Base-by-base conservation (phyloP, 352 stramenopile genomes). In the Globisporangium uncinulatum region DNA sequence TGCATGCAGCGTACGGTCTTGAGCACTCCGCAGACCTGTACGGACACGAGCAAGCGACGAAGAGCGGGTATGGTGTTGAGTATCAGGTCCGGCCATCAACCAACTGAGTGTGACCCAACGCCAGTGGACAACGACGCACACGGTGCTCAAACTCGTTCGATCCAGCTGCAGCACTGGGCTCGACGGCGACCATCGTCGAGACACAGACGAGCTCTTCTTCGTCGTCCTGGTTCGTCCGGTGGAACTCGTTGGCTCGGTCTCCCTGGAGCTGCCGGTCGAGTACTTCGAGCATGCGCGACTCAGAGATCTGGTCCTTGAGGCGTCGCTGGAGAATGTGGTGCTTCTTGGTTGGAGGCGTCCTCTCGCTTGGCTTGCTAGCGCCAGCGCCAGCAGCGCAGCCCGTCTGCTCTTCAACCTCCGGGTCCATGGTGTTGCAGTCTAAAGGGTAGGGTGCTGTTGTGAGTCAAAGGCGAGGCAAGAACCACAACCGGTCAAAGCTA, bases 181-280 rank as follows among this genome's bases (percentile, higher is more conserved):
- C 65, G n/a, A 73, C 58, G 24, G 75, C 57, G 54, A 92, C 69
- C 82, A 89, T 89, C 15, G 59, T 87, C 14, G 77, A 89, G 17
- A 88, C 77, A 44, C 79, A 87, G 41, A 89, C 77, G 14, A 92
- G 74, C 53, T 92, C 82, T 31, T 89, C 71, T 52, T 85, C 42
- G 3, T 56, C 50, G 13, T 69, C 66, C 51, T 69, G 73, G 55
- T 66, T 77, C 11, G 56, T 37, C 31, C 59, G 37, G 3, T 62
- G 57, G 56, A 70, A 61, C 41, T 69, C 24, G 11, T 8, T 44
- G 32, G n/a, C 17, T 17, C 42, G 60, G 39, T 54, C 45, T 8
- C 10, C 36, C 41, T 71, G 48, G 10, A 89, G 69, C 20, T 67
- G 66, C 6, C 67, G 70, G 29, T 90, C 80, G 29, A 90, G 69